These are phyloP conservation scores for Dictyostelium intermedium DNA, from an alignment of 78 protist species.

Conservation along the genomic window DNA sequence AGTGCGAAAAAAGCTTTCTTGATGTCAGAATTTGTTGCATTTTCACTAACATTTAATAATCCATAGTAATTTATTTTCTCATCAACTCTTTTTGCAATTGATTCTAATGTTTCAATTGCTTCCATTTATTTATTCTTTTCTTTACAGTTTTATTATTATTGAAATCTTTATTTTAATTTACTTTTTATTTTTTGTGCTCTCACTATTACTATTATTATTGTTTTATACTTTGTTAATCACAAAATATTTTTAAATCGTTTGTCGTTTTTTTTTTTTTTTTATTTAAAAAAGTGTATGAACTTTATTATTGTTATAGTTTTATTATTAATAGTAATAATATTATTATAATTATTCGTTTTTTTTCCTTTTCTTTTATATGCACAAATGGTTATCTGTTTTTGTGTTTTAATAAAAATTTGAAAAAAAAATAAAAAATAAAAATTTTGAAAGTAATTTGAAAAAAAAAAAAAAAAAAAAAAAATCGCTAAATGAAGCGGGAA, in stretches of 20 bases:
- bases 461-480: too few species aligned
- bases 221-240: too few species aligned
- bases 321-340: background rate
- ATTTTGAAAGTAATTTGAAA: too few species aligned
- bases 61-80: background rate
- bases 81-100: constrained; percentile 2
- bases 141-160: background rate
- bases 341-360: too few species aligned
- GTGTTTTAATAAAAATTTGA: background rate
- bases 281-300: background rate
- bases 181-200: too few species aligned
- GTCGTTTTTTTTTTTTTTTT: too few species aligned
- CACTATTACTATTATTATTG: too few species aligned
- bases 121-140: background rate
- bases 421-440: background rate
- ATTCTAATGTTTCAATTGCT: background rate
- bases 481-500: too few species aligned
- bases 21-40: background rate
- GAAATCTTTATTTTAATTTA: too few species aligned
- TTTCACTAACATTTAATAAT: background rate
- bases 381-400: background rate
- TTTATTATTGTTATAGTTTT: too few species aligned
- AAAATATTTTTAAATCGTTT: too few species aligned
- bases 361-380: background rate
- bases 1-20: background rate